phyloP scores from a whole-genome alignment of 495 filamentous ascomycete genomes.

The Chaetomidium leptoderma region DNA sequence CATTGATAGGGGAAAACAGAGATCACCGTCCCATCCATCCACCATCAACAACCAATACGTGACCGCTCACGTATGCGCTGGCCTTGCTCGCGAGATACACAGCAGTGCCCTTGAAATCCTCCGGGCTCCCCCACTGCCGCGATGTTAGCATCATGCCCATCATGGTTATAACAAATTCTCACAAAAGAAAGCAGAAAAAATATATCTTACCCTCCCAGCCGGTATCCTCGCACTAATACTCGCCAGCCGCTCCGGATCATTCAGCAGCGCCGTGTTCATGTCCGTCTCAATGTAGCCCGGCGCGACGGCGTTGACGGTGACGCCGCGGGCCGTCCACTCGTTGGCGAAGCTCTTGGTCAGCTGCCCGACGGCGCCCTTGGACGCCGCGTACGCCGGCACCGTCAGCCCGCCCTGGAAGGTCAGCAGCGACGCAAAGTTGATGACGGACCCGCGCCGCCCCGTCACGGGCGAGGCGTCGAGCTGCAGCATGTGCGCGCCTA shows the following conservation, averaged over 20 bases:
- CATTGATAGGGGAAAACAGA: not conserved
- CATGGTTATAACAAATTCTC: not conserved
- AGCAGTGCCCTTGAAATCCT: slow-evolving; percentile 83
- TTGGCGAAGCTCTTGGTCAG: slow-evolving; percentile 85
- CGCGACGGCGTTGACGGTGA: slow-evolving; percentile 80
- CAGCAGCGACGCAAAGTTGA: slow-evolving; percentile 81
- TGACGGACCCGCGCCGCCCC: slow-evolving; percentile 66
- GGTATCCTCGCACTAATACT: slow-evolving; percentile 82
- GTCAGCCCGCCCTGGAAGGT: slow-evolving; percentile 90
- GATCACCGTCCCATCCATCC: slow-evolving; percentile 86
- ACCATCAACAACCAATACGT: slow-evolving; percentile 78
- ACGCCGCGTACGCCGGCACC: slow-evolving; percentile 85
- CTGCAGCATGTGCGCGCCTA: slow-evolving; percentile 76
- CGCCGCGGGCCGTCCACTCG: slow-evolving; percentile 74
- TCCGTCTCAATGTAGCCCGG: slow-evolving; percentile 82
- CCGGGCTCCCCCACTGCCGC: slow-evolving; percentile 67
- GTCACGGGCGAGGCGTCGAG: slow-evolving; percentile 49
- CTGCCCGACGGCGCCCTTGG: slow-evolving; percentile 82
- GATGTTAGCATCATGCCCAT: not conserved
- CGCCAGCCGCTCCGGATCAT: slow-evolving; percentile 60
- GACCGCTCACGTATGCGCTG: slow-evolving; percentile 77
- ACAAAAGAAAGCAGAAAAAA: not conserved
- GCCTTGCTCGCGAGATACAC: slow-evolving; percentile 75
- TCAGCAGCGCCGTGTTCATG: slow-evolving; percentile 82
- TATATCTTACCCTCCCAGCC: slow-evolving; percentile 52